Evolutionary conservation across 768 basidiomycete species (phyloP).

Genomic region (Astraeus odoratus): DNA sequence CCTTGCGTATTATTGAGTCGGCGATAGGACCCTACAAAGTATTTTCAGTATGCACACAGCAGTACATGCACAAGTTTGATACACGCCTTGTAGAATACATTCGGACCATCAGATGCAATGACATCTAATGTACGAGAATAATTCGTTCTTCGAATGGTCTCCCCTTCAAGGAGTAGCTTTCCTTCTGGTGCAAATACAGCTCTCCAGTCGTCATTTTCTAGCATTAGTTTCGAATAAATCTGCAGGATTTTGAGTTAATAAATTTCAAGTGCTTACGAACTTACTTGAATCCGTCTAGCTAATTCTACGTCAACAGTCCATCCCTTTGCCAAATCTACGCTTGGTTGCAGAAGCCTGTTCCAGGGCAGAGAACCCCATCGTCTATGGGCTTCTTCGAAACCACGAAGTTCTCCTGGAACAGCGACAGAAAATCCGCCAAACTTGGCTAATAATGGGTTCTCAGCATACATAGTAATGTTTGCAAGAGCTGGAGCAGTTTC

Average conservation of each 20-base stretch:
- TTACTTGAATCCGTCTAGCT: conserved; percentile 61
- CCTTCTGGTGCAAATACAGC: conserved; percentile 81
- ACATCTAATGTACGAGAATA: conserved; percentile 68
- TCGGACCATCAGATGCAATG: conserved; percentile 72
- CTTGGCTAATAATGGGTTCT: conserved; percentile 43
- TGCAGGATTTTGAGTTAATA: conserved; percentile 12
- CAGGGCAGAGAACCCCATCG: conserved; percentile 81
- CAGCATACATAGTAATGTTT: conserved; percentile 70
- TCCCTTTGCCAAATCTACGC: conserved; percentile 63
- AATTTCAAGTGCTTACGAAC: conserved; percentile 11
- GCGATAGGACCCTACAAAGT: conserved; percentile 67
- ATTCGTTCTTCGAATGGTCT: conserved; percentile 63
- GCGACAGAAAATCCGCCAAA: conserved; percentile 84
- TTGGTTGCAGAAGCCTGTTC: conserved; percentile 70
- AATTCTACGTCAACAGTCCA: conserved; percentile 80
- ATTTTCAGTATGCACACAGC: conserved; percentile 7
- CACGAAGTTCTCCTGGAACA: conserved; percentile 87
- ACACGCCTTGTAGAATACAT: conserved; percentile 73
- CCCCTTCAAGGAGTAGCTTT: conserved; percentile 62
- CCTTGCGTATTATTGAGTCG: conserved; percentile 66
- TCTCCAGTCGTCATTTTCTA: conserved; percentile 66
- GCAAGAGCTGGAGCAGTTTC: conserved; percentile 76
- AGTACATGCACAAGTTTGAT: conserved; percentile 9
- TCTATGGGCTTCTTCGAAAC: conserved; percentile 75
- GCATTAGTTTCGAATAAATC: conserved; percentile 51